These are phyloP conservation scores for Fusarium graminum DNA, from an alignment of 2,329 filamentous ascomycete species.

Conservation along the genomic window DNA sequence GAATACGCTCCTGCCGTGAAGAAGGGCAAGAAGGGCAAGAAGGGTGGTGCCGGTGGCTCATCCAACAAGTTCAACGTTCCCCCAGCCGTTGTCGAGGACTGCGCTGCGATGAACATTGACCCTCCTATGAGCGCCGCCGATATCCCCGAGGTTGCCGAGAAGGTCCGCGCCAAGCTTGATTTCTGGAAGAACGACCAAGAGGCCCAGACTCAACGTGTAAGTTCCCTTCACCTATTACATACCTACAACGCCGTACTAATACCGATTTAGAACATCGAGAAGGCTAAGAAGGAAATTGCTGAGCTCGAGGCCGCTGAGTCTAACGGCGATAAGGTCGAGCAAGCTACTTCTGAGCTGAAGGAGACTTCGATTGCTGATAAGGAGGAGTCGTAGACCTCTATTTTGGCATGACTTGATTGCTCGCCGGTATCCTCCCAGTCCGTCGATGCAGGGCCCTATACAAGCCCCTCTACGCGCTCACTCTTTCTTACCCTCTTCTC, in stretches of 20 bases:
- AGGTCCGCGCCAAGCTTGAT: conserved; percentile 91
- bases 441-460: conserved; percentile 25
- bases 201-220: conserved; percentile 89
- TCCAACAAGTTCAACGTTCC: conserved; percentile 81
- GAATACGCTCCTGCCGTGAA: conserved; percentile 86
- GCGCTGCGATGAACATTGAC: conserved; percentile 84
- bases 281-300: conserved; percentile 96
- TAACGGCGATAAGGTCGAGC: conserved; percentile 67
- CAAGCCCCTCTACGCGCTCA: conserved; percentile 13
- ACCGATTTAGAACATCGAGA: conserved; percentile 84
- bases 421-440: conserved; percentile 32
- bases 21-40: conserved; percentile 89
- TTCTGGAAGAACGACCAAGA: conserved; percentile 94
- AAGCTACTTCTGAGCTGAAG: conserved; percentile 65
- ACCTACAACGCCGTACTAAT: conserved; percentile 48
- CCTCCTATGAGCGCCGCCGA: conserved; percentile 89
- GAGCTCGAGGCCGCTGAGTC: conserved; percentile 76
- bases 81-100: conserved; percentile 91
- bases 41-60: conserved; percentile 63
- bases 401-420: conserved; percentile 4
- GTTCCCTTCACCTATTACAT: conserved; percentile 51
- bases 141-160: conserved; percentile 82
- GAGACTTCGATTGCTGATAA: conserved; percentile 66
- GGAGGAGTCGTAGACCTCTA: conserved; percentile 59
- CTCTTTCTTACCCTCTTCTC: conserved; percentile 7